Evolutionary conservation across 78 protist genomes (phyloP), one percentile per base, ranked within the genome.

Genomic region (Speleostelium caveatum): DNA sequence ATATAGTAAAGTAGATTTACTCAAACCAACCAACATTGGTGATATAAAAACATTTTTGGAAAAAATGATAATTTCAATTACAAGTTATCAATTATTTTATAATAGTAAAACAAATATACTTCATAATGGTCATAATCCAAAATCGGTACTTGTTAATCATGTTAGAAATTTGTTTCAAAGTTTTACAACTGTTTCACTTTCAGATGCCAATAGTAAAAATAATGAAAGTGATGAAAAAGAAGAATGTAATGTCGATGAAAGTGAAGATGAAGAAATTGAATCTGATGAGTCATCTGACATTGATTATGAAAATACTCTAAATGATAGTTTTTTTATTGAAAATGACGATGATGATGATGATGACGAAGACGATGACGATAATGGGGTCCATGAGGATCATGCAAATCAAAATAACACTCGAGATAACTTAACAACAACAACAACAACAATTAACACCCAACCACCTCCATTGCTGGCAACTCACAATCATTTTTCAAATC

Each of bases 61-160:
- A 30, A 71, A 71, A 49, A 71, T 71, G 77, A 42, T 71, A 32
- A 41, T 51, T 32, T 71, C 77, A 51, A n/a, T 71, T 19, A 30
- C 59, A 17, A 26, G 41, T 30, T 49, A 71, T 71, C 6, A 49
- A 32, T 21, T 41, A 41, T 49, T 71, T 24, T 38, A 26, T 32
- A 21, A 69, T 51, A 41, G 30, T 24, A 32, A 41, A 5, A 8
- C 24, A 30, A n/a, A 26, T 51, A 55, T 38, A 36, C 62, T n/a
- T n/a, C n/a, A n/a, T n/a, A n/a, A n/a, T n/a, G n/a, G n/a, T n/a
- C n/a, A n/a, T n/a, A n/a, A 71, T 36, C 10, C n/a, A 24, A n/a
- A 71, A 41, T 28, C n/a, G 28, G 1, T 7, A 71, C 51, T 71
- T 41, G 26, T 71, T 49, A 21, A 32, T 30, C 26, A 71, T 36